A percentile compares a stretch with the other conserved stretches of the same genome.
These are phyloP conservation scores for Helicocarpus griseus DNA, from an alignment of 2,329 filamentous ascomycete genomes.

Conservation along the genomic window DNA sequence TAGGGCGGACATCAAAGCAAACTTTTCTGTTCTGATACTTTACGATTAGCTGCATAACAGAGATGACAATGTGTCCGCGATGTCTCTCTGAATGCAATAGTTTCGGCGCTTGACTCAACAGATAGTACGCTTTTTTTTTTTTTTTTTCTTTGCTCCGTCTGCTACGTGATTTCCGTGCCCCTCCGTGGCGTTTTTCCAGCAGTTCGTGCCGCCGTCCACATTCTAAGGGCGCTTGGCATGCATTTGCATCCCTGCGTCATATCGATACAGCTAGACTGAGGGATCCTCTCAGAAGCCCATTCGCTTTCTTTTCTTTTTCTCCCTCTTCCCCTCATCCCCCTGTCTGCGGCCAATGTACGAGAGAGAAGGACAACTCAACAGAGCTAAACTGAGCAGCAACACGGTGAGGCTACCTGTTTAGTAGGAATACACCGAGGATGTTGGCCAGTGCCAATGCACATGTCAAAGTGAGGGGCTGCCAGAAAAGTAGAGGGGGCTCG, in stretches of 20 bases:
- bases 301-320: not conserved
- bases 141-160: no score
- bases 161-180: conserved; percentile 2
- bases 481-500: not conserved
- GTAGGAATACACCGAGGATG: not conserved
- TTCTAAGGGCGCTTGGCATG: conserved; percentile 1
- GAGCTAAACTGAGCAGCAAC: conserved; percentile 1
- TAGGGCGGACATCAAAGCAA: not conserved
- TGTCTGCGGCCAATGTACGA: not conserved
- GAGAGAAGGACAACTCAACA: not conserved
- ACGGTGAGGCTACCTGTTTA: not conserved
- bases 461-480: not conserved
- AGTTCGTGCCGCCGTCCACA: not conserved
- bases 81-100: no score
- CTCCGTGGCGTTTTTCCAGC: not conserved
- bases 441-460: no score
- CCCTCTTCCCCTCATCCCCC: not conserved
- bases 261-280: not conserved
- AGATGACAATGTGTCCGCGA: not conserved
- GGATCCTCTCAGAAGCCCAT: not conserved
- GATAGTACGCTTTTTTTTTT: no score
- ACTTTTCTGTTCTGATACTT: not conserved
- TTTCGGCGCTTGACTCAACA: not conserved
- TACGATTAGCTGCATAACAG: not conserved
- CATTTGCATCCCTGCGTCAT: conserved; percentile 5